phyloP scores from a whole-genome alignment of 106 monocot species.

The Cymbidium sinense region DNA sequence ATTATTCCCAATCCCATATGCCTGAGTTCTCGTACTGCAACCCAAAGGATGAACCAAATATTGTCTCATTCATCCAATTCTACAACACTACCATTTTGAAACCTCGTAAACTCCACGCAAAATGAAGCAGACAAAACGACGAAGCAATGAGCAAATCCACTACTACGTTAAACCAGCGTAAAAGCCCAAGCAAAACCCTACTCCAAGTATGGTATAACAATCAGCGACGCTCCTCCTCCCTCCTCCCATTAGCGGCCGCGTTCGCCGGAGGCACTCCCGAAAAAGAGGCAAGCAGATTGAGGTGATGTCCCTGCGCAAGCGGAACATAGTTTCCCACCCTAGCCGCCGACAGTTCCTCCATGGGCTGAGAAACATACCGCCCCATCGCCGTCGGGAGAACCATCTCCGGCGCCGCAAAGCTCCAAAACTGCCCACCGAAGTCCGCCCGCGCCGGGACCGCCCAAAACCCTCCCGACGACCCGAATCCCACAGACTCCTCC shows the following conservation, averaged over 20 bases:
- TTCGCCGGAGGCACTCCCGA: conserved; percentile 33
- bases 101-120: background rate
- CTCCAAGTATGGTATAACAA: conserved; percentile 1
- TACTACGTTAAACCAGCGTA: background rate
- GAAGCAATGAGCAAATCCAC: background rate
- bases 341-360: conserved; percentile 64
- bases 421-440: conserved; percentile 75
- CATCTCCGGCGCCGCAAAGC: conserved; percentile 70
- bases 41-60: background rate
- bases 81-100: background rate
- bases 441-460: conserved; percentile 72
- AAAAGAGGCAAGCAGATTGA: conserved; percentile 75
- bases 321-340: conserved; percentile 80
- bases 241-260: conserved; percentile 26
- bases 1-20: background rate
- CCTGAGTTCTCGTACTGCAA: background rate
- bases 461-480: conserved; percentile 50
- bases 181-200: background rate
- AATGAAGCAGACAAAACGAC: background rate
- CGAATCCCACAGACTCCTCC: conserved; percentile 3
- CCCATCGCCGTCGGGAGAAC: conserved; percentile 25
- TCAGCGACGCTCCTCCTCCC: conserved; percentile 60
- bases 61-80: background rate
- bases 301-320: conserved; percentile 50
- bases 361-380: conserved; percentile 6